Base-by-base conservation (phyloP, 352 stramenopile species). In the Pythium monospermum region DNA sequence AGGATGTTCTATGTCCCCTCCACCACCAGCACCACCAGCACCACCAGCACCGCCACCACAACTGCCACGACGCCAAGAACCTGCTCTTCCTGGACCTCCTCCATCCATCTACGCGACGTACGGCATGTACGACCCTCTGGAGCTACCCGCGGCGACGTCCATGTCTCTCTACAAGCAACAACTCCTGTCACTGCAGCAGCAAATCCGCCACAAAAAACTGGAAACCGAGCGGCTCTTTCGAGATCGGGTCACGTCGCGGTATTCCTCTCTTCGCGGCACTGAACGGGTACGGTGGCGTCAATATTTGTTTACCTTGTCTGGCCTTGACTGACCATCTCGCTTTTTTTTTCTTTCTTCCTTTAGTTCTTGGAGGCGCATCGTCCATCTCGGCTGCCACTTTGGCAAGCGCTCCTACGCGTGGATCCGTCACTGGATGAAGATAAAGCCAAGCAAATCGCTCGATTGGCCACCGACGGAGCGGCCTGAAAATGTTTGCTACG, bases 131-230 rank as follows among this genome's bases (percentile, higher is more conserved):
- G 62, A 81, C 4, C 30, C 53, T 6, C 44, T 81, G 3, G 59
- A 66, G 15, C 38, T 75, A 8, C 61, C 64, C 6, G 38, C 61
- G 16, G 47, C 43, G n/a, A 36, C 59, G 19, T 74, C 68, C 16
- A 82, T 73, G 31, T 83, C 72, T n/a, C 61, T 82, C 16, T 90
- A 87, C 61, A 82, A 73, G 39, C 76, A 86, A 37, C 79, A 90
- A 32, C 55, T 90, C 12, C 49, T 76, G 8, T 54, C 64, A 13
- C 27, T 87, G 0, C 76, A 85, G 56, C 63, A 83, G 42, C 76
- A 87, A 33, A 90, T 90, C 53, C 57, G 75, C 19, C 50, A 71
- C 10, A 90, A 90, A 38, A 83, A 83, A 18, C 63, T 67, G 5
- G 79, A 87, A 49, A 86, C 73, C 0, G 72, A 87, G 48, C 59